Evolutionary conservation across 179 eudicot species (phyloP), one percentile per base, ranked within the genome.

Genomic region (Spinacia oleracea): DNA sequence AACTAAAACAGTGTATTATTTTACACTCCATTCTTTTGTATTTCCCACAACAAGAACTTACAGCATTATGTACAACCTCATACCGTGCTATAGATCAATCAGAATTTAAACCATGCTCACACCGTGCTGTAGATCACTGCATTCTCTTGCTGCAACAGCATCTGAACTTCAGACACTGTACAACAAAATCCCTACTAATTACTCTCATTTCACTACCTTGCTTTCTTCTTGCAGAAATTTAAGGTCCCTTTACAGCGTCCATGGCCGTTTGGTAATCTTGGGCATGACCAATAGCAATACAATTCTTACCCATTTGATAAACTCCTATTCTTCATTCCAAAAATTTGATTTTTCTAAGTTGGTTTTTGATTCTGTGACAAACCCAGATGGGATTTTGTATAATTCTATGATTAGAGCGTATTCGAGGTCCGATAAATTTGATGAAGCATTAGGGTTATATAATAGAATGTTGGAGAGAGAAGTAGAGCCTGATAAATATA

Each of bases 331-430:
- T 43, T 76, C 32, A 9, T 86, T 88, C 79, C 78, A 85, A 81
- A 88, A 78, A 83, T 74, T 77, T 73, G 74, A 87, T 25, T 67
- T 40, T 81, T 79, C 93, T 74, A 85, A 88, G 78, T 81, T 55
- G 18, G 79, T 91, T 8, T 89, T 90, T 35, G 82, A 86, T 86
- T 85, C 83, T n/a, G 85, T 77, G 2, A 72, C 56, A 50, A 83
- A 89, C 87, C 97, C 91, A 81, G 58, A 34, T 87, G 89, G 75
- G 3, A 79, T 89, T 72, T 38, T 89, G 51, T 89, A 80, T 73
- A 91, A 91, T 58, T 83, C 90, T 14, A 91, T 91, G 91, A 91
- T 91, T 43, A 90, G 90, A 86, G 91, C 91, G 45, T 90, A 85
- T 50, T 82, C 75, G 0, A 86, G 81, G 72, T 78, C 88, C 65